Evolutionary conservation across 495 filamentous ascomycete species (phyloP), one percentile per base, ranked within the genome.

Genomic region (Viridothelium virens): DNA sequence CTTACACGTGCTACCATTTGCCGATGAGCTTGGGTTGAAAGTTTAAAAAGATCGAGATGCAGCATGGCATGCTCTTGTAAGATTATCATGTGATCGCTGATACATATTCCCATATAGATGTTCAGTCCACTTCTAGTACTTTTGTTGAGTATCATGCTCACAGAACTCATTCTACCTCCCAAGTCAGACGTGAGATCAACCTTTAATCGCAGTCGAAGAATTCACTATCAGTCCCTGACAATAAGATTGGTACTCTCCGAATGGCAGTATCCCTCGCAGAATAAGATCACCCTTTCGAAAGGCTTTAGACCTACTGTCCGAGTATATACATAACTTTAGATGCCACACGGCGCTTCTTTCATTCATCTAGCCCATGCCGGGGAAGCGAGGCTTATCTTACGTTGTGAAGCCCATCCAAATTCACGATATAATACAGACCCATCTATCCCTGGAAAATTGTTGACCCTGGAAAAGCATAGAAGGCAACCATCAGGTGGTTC

Each of bases 1-100:
- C 73, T 80, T 97, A 66, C 85, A 88, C 79, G 81, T 89, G 71
- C 83, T 99, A 70, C 94, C 95, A 33, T 97, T 87, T 75, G 92
- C 90, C 64, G 91, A 93, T 80, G 93, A 97, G 71, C 80, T 99
- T 72, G 94, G 93, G 48, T 83, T 99, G 76, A 91, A 88, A 76
- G 90, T 96, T 82, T 97, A 92, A 83, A 83, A 76, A 76, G 4
- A 6, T 41, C 41, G 37, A 33, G 16, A 41, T 41, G 41, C 38
- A 63, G 25, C 31, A 14, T 31, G 3, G 31, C 31, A 7, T 59
- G 53, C 53, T 18, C 53, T 33, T 59, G 53, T 59, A 59, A 59
- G 7, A 59, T 34, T 59, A 59, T 9, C n/a, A 2, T 59, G 53
- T 59, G 36, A 31, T 31, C 36, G 14, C 53, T n/a, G 53, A 36